phyloP scores from a whole-genome alignment of 768 basidiomycete species.

The Mycena rebaudengoi region DNA sequence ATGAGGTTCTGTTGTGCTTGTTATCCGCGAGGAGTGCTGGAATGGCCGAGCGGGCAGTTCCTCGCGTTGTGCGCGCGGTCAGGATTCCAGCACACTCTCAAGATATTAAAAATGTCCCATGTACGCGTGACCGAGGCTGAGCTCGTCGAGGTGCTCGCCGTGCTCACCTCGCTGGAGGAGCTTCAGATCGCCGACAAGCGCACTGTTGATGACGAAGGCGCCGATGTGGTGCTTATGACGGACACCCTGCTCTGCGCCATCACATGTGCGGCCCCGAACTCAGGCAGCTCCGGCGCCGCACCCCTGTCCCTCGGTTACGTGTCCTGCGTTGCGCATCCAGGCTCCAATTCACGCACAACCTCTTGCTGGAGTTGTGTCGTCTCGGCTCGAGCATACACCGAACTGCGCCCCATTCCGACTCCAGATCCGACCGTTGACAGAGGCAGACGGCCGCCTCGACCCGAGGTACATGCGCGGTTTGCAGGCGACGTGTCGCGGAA shows the following conservation, averaged over 20 bases:
- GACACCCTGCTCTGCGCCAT: conserved; percentile 9
- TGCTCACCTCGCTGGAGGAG: conserved; percentile 7
- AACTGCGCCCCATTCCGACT: conserved; percentile 5
- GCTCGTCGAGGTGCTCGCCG: conserved; percentile 3
- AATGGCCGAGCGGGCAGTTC: conserved; percentile 1
- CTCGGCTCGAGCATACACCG: conserved; percentile 6
- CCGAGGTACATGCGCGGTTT: conserved; percentile 11
- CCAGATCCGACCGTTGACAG: conserved; percentile 6
- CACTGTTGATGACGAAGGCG: conserved; percentile 5
- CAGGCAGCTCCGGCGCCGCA: neutral
- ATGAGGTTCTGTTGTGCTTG: neutral
- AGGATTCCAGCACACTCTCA: conserved; percentile 5
- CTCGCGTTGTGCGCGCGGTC: conserved; percentile 6
- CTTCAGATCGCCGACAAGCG: conserved; percentile 8
- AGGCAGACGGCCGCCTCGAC: conserved; percentile 11
- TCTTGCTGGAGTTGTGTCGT: conserved; percentile 9
- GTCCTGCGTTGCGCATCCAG: conserved; percentile 8
- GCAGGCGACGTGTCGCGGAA: conserved; percentile 5
- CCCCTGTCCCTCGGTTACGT: conserved; percentile 7
- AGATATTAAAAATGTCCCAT: conserved; percentile 1
- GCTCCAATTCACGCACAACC: conserved; percentile 12
- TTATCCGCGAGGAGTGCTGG: conserved; percentile 5
- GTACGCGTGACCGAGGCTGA: conserved; percentile 6
- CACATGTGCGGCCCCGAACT: neutral
- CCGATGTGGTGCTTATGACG: conserved; percentile 10